phyloP scores from a whole-genome alignment of 2,329 filamentous ascomycete species.

The Phyllosticta citribraziliensis region DNA sequence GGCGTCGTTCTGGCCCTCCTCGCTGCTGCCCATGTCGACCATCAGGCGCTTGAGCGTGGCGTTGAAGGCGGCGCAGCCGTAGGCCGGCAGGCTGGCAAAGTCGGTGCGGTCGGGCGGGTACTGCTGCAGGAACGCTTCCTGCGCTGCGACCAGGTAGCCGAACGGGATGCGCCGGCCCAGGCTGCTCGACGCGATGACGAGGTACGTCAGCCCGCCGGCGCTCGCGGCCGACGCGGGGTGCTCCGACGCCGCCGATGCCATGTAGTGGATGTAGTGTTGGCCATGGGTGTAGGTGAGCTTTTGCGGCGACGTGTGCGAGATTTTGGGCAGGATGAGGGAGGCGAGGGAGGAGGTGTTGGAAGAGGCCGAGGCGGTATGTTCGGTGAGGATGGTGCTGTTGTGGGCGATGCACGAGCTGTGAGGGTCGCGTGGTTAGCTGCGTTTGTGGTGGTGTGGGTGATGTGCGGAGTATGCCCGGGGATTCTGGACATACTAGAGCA shows the following conservation, averaged over 20 bases:
- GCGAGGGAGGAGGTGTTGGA: conserved; percentile 79
- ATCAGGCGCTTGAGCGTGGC: conserved; percentile 65
- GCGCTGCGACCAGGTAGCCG: conserved; percentile 82
- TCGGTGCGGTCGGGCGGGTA: conserved; percentile 60
- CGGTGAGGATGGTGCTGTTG: conserved; percentile 82
- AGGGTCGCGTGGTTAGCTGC: conserved; percentile 13
- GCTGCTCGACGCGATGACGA: conserved; percentile 73
- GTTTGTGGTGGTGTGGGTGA: background rate
- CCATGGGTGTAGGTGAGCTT: conserved; percentile 94
- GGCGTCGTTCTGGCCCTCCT: conserved; percentile 67
- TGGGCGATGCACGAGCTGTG: conserved; percentile 84
- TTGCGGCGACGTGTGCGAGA: conserved; percentile 67
- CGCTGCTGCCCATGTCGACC: conserved; percentile 73
- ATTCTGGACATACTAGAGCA: conserved; percentile 23
- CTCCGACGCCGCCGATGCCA: conserved; percentile 69
- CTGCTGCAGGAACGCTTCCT: conserved; percentile 69
- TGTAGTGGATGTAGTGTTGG: conserved; percentile 89
- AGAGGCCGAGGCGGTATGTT: conserved; percentile 80
- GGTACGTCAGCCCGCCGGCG: conserved; percentile 78
- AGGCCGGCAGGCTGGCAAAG: conserved; percentile 71
- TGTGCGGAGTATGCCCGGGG: background rate
- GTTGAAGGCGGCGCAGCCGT: conserved; percentile 87
- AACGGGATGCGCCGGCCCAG: conserved; percentile 86
- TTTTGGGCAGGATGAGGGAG: conserved; percentile 90
- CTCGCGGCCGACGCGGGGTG: conserved; percentile 44